Conservation (phyloP, 169 alveolate species). For the Plasmodium chabaudi region DNA sequence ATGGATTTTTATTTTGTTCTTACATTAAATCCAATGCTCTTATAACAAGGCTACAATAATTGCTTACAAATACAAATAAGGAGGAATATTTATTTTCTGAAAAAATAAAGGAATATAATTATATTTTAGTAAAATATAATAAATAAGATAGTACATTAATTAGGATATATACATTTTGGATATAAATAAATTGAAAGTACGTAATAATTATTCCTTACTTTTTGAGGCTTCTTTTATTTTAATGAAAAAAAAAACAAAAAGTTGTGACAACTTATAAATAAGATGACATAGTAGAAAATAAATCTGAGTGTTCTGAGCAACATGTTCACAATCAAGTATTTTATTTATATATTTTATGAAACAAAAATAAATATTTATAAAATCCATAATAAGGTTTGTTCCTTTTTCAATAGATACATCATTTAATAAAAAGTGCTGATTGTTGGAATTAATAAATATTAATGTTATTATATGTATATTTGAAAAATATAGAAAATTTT, state of each 20-base stretch:
- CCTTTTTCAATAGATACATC: neutral
- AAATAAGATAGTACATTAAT: neutral
- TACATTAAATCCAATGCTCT: conserved; percentile 49
- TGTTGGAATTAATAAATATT: conserved; percentile 28
- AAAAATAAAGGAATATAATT: neutral
- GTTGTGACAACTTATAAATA: conserved; percentile 69
- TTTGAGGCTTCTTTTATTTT: conserved; percentile 3
- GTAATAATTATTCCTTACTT: conserved; percentile 12
- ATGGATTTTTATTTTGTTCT: neutral
- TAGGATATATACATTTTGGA: neutral
- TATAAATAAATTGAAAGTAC: neutral
- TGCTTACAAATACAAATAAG: conserved; percentile 10
- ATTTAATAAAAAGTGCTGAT: conserved; percentile 18
- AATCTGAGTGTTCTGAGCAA: neutral
- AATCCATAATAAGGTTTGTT: neutral
- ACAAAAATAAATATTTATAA: conserved; percentile 27
- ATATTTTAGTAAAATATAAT: neutral
- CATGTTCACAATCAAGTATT: neutral
- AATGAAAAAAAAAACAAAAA: conserved; percentile 22
- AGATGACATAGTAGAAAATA: conserved; percentile 31
- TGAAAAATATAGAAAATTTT: conserved; percentile 13
- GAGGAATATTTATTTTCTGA: conserved; percentile 19
- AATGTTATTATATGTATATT: conserved; percentile 49
- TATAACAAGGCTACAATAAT: conserved; percentile 41
- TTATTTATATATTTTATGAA: conserved; percentile 27